phyloP scores from a whole-genome alignment of 2,329 filamentous ascomycete genomes.

The Pleomassaria siparia region DNA sequence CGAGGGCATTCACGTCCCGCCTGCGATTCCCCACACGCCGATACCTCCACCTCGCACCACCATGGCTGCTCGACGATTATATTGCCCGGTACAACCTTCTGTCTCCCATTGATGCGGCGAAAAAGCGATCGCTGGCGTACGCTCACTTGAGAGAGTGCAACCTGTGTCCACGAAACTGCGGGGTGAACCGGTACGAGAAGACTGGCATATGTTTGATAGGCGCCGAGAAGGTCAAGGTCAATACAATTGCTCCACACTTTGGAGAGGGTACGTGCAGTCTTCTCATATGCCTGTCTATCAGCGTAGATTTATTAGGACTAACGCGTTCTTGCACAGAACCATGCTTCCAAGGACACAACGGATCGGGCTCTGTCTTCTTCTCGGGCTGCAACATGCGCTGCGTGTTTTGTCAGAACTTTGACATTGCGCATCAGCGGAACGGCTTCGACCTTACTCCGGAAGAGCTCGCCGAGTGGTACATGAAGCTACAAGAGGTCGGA shows the following conservation, averaged over 20 bases:
- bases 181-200: constrained; percentile 77
- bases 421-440: constrained; percentile 80
- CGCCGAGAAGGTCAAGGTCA: constrained; percentile 71
- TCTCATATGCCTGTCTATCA: constrained; percentile 35
- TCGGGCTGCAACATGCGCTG: constrained; percentile 69
- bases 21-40: constrained; percentile 20
- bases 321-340: constrained; percentile 56
- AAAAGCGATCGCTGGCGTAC: constrained; percentile 74
- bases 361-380: constrained; percentile 81
- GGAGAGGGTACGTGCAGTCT: constrained; percentile 65
- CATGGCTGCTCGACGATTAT: constrained; percentile 74
- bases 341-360: constrained; percentile 79
- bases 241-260: constrained; percentile 83
- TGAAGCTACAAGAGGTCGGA: constrained; percentile 80
- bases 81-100: constrained; percentile 71
- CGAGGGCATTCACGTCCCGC: constrained; percentile 3
- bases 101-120: constrained; percentile 61
- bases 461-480: constrained; percentile 77
- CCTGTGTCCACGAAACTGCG: constrained; percentile 74
- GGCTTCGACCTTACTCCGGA: constrained; percentile 78
- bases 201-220: constrained; percentile 80
- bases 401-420: constrained; percentile 63
- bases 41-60: constrained; percentile 56
- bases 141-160: constrained; percentile 78
- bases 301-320: background rate